Conservation (phyloP, 2,329 filamentous ascomycete genomes). For the Alternaria arbusti region DNA sequence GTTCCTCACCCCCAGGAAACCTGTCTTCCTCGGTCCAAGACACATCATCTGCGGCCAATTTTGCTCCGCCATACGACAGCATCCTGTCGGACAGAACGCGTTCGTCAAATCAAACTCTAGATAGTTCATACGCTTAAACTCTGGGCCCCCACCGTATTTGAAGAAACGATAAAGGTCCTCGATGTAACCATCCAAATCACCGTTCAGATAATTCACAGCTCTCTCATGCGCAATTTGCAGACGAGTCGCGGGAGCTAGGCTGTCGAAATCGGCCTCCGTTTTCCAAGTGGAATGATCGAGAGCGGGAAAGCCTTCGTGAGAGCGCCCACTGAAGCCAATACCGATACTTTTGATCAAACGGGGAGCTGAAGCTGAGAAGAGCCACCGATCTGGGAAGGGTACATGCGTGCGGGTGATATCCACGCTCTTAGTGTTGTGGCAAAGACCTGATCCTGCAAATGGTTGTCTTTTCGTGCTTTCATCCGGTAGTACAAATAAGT, state of each 20-base stretch:
- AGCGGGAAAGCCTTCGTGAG: not conserved
- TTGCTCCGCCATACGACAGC: too few relatives aligned
- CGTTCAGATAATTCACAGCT: not conserved
- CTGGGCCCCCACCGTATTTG: too few relatives aligned
- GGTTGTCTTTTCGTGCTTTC: not conserved
- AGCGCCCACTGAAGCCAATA: not conserved
- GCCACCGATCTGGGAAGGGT: not conserved
- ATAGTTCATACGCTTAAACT: too few relatives aligned
- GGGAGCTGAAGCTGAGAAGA: not conserved
- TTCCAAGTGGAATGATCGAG: not conserved
- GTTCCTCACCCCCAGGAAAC: not conserved
- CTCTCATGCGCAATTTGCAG: not conserved
- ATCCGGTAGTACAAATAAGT: not conserved
- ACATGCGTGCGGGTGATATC: too few relatives aligned
- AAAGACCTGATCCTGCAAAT: not conserved
- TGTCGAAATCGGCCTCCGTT: not conserved
- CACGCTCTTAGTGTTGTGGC: too few relatives aligned
- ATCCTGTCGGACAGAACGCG: too few relatives aligned
- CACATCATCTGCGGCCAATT: too few relatives aligned
- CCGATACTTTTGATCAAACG: not conserved
- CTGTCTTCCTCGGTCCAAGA: not conserved
- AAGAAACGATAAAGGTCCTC: too few relatives aligned
- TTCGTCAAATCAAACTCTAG: too few relatives aligned
- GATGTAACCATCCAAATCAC: too few relatives aligned
- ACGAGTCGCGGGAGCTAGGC: not conserved